Evolutionary conservation across 805 yeast species (phyloP), one percentile per base, ranked within the genome.

Genomic region (Teunomyces panamensis): DNA sequence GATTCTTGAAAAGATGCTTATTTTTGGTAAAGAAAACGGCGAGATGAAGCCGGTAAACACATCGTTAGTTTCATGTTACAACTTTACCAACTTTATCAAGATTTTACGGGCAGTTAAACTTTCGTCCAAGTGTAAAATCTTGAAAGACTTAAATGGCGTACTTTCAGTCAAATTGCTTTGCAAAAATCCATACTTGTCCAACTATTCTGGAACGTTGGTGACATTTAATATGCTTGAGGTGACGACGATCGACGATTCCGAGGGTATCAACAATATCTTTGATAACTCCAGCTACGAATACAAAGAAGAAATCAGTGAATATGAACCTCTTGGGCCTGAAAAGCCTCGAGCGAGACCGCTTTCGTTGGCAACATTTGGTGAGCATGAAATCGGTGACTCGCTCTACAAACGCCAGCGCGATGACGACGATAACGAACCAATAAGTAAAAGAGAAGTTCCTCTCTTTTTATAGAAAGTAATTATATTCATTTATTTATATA

Each of bases 1-100:
- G 2, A 78, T 82, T 9, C 62, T 89, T 29, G 92, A 86, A 51
- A 81, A 83, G 37, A 37, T 37, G 41, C 60, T 88, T 28, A 72
- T 61, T n/a, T 56, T 79, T 1, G 59, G 55, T 24, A 62, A 63
- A 1, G 50, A 48, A 5, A 66, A 72, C 7, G 64, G 63, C 29
- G 67, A 64, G 16, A 54, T 55, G 55, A 52, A 39, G 10, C 60
- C 61, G 0, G 50, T 57, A 4, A 48, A 58, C 13, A 52, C 59
- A 9, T 56, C 68, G 1, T 44, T 63, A 2, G 51, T 66, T 2
- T 64, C 73, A 1, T 56, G 65, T 46, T 66, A 65, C 49, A 63
- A 63, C 30, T 73, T 72, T 48, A 32, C 51, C 20, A 64, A 60
- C 29, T 72, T 73, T 44, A 58, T 59, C 43, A 65, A 61, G 49